A percentile compares a stretch with the other conserved stretches of the same genome.
Conservation (phyloP, 805 yeast genomes). For the Saturnispora zaruensis region DNA sequence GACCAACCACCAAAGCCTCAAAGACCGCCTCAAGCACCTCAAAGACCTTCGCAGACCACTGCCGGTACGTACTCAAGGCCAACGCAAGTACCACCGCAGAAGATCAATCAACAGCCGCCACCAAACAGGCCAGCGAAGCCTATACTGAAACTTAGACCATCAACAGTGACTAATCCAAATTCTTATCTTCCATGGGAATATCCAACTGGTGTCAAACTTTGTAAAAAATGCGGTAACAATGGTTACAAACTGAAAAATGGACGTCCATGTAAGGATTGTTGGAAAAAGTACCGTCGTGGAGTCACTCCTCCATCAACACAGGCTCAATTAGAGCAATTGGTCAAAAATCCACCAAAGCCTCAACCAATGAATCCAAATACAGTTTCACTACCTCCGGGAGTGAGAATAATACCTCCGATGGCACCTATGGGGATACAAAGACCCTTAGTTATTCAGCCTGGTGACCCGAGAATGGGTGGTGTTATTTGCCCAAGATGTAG, state of each 20-base stretch:
- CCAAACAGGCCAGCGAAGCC: not conserved
- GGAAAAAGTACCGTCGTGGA: constrained; percentile 41
- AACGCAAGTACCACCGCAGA: not conserved
- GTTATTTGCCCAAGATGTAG: constrained; percentile 61
- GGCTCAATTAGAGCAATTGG: constrained; percentile 10
- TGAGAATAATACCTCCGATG: constrained; percentile 10
- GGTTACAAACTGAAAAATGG: constrained; percentile 57
- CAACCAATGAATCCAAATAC: constrained; percentile 21
- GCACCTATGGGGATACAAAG: not conserved
- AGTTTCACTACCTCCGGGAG: constrained; percentile 23
- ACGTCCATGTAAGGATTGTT: constrained; percentile 61
- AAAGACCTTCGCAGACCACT: constrained; percentile 8
- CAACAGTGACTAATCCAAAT: constrained; percentile 26
- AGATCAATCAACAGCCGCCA: constrained; percentile 2
- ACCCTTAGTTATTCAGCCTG: constrained; percentile 52
- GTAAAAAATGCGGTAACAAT: constrained; percentile 66
- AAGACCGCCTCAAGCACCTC: constrained; percentile 2
- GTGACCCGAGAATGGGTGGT: constrained; percentile 76
- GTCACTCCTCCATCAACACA: constrained; percentile 17
- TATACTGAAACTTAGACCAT: constrained; percentile 4
- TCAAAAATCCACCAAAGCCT: constrained; percentile 12
- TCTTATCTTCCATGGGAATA: constrained; percentile 54
- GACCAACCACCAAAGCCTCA: not conserved
- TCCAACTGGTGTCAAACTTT: constrained; percentile 46
- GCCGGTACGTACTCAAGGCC: constrained; percentile 4